phyloP scores from a whole-genome alignment of 2,329 filamentous ascomycete genomes.

The Rachicladosporium sp. region DNA sequence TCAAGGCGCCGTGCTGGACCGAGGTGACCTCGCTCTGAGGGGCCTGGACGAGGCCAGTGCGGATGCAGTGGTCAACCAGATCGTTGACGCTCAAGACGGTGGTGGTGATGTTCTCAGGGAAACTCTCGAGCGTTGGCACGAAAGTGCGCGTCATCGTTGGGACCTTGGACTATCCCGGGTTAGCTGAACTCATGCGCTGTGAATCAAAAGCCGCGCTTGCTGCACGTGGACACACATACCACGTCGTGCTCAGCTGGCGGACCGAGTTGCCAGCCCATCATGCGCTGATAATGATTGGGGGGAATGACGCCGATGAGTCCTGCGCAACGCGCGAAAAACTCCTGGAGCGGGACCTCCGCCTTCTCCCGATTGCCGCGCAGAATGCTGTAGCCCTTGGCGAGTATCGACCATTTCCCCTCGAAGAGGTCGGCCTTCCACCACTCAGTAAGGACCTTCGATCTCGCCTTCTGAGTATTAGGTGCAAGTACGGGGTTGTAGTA shows the following conservation, averaged over 20 bases:
- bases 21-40: constrained; percentile 6
- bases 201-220: background rate
- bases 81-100: constrained; percentile 24
- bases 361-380: constrained; percentile 40
- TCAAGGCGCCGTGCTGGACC: constrained; percentile 10
- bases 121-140: constrained; percentile 8
- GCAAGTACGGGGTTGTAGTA: constrained; percentile 12
- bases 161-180: constrained; percentile 1
- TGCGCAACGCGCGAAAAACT: constrained; percentile 35
- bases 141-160: constrained; percentile 7
- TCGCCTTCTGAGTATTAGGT: constrained; percentile 36
- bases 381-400: constrained; percentile 44
- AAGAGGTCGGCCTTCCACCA: constrained; percentile 41
- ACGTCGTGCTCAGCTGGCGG: constrained; percentile 6
- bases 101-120: constrained; percentile 12
- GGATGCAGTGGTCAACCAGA: constrained; percentile 19
- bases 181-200: background rate
- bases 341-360: constrained; percentile 33
- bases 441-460: constrained; percentile 37
- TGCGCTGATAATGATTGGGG: constrained; percentile 33
- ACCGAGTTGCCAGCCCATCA: constrained; percentile 36
- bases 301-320: constrained; percentile 36
- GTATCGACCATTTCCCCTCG: constrained; percentile 40
- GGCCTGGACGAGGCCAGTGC: constrained; percentile 16
- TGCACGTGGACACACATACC: constrained; percentile 1